A percentile compares a stretch with the other conserved stretches of the same genome.
Evolutionary conservation across 31 red algal species (phyloP).

Genomic region (Asparagopsis taxiformis): DNA sequence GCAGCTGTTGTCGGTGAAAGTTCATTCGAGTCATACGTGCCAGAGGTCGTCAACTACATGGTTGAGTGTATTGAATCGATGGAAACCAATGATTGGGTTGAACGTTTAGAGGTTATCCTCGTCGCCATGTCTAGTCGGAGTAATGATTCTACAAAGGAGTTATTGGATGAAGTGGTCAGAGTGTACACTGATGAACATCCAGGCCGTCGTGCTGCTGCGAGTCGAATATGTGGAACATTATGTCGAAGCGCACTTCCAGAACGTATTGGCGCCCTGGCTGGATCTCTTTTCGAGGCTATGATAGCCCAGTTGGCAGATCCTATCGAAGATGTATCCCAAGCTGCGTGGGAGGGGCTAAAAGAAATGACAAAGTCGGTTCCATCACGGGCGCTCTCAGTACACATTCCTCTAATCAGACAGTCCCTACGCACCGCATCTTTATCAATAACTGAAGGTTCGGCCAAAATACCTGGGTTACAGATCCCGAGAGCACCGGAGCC

Average conservation of each 20-base stretch:
- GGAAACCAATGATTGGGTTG: constrained; percentile 8
- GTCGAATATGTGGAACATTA: constrained; percentile 27
- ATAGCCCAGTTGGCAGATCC: constrained; percentile 74
- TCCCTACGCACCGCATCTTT: constrained; percentile 47
- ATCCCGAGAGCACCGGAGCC: constrained; percentile 40
- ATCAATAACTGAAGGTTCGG: constrained; percentile 1
- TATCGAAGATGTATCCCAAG: constrained; percentile 30
- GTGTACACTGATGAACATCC: constrained; percentile 53
- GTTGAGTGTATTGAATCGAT: constrained; percentile 33
- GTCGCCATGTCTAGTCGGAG: constrained; percentile 41
- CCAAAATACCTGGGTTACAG: constrained; percentile 45
- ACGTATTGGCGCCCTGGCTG: background rate
- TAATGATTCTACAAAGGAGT: constrained; percentile 26
- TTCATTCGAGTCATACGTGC: constrained; percentile 46
- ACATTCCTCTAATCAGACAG: constrained; percentile 55
- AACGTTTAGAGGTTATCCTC: constrained; percentile 43
- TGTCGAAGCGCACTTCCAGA: constrained; percentile 17
- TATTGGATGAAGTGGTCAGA: constrained; percentile 47
- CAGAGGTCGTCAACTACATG: constrained; percentile 42
- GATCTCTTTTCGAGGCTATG: constrained; percentile 41
- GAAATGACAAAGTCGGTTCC: constrained; percentile 36
- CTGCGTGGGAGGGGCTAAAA: constrained; percentile 30
- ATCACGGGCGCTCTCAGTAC: constrained; percentile 1
- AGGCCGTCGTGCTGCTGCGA: constrained; percentile 50
- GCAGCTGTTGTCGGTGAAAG: constrained; percentile 62